Conservation (phyloP, 2,329 filamentous ascomycete genomes). For the Pyrenophora seminiperda region DNA sequence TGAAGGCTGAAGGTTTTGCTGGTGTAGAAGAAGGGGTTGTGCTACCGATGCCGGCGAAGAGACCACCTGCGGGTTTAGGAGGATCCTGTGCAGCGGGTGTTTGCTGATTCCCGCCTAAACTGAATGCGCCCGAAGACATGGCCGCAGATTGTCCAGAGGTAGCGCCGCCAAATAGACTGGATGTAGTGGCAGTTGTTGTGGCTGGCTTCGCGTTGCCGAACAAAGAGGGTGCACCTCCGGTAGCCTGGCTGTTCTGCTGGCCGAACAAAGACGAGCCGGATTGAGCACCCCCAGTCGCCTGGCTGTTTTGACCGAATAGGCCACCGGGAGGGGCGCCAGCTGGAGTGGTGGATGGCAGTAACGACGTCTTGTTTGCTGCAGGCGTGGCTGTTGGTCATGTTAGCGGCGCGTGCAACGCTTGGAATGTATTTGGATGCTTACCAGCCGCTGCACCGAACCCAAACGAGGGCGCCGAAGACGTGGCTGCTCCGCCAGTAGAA, state of each 20-base stretch:
- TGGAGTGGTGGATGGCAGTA: constrained; percentile 47
- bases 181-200: constrained; percentile 31
- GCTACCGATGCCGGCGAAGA: constrained; percentile 36
- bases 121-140: constrained; percentile 30
- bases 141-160: constrained; percentile 24
- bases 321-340: constrained; percentile 45
- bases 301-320: constrained; percentile 34
- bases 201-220: constrained; percentile 35
- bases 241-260: constrained; percentile 16
- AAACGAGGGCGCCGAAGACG: constrained; percentile 24
- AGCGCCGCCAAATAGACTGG: constrained; percentile 37
- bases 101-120: constrained; percentile 30
- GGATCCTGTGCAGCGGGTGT: constrained; percentile 40
- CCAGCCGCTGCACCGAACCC: constrained; percentile 17
- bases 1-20: constrained; percentile 36
- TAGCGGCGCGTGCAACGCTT: constrained; percentile 8
- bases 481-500: constrained; percentile 20
- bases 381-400: constrained; percentile 39
- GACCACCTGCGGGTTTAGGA: constrained; percentile 33
- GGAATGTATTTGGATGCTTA: constrained; percentile 8
- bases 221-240: constrained; percentile 15
- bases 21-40: constrained; percentile 39
- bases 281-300: constrained; percentile 21
- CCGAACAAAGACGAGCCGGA: constrained; percentile 28
- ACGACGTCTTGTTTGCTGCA: constrained; percentile 44